A percentile compares a stretch with the other conserved stretches of the same genome.
Evolutionary conservation across 106 monocot species (phyloP).

Genomic region (Iris macrosiphon): DNA sequence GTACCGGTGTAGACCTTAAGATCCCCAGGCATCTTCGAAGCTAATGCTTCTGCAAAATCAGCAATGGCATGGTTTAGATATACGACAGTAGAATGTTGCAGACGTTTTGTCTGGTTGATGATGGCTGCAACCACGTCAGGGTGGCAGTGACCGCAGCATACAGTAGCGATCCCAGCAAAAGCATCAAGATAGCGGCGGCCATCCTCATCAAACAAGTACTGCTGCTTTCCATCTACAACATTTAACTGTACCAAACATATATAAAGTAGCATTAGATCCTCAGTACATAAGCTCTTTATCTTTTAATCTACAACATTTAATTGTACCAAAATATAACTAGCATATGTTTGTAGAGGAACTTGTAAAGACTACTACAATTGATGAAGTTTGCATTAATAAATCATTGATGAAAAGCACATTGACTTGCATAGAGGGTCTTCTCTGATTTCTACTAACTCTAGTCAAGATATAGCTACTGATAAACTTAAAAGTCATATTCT

Average conservation of each 20-base stretch:
- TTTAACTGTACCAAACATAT: constrained; percentile 62
- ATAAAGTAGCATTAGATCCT: no score
- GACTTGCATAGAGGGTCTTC: no score
- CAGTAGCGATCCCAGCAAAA: constrained; percentile 69
- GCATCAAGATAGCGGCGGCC: constrained; percentile 61
- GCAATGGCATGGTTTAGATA: constrained; percentile 54
- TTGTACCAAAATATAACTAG: no score
- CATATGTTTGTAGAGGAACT: no score
- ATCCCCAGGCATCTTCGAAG: constrained; percentile 63
- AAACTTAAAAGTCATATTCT: no score
- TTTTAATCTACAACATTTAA: no score
- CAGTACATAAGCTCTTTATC: no score
- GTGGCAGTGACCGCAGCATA: constrained; percentile 69
- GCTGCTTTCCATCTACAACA: constrained; percentile 73
- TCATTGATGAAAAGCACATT: no score
- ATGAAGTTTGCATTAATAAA: no score
- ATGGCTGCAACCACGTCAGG: constrained; percentile 49
- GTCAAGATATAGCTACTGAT: no score
- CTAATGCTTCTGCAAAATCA: constrained; percentile 69
- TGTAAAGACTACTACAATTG: no score
- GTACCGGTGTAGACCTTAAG: constrained; percentile 28
- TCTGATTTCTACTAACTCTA: no score
- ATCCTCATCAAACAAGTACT: constrained; percentile 64
- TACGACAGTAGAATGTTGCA: constrained; percentile 60
- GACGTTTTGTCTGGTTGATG: constrained; percentile 31